Evolutionary conservation across 1,284 basidiomycete genomes (phyloP), one percentile per base, ranked within the genome.

Genomic region (Cystobasidium pallidum): DNA sequence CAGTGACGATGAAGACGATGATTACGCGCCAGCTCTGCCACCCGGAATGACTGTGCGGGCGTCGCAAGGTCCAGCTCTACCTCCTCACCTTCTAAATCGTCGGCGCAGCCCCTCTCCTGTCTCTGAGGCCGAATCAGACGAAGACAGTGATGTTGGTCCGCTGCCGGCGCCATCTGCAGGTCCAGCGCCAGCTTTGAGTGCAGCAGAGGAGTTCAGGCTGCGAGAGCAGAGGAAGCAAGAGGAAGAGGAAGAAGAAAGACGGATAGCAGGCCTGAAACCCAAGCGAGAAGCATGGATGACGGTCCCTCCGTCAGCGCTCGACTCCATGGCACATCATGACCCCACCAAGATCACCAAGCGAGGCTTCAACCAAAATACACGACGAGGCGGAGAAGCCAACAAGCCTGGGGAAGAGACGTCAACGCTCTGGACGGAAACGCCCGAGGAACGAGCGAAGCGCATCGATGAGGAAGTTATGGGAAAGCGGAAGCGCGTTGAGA

Each of bases 231-330:
- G 86, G 62, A 82, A 86, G 36, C 41, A 62, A 19, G 70, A 51
- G 30, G 63, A 75, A 65, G 75, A 64, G 68, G 73, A 68, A 41
- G 76, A 73, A 72, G 89, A 87, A 89, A 90, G 83, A 87, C 86
- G 17, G 82, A 83, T 19, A 88, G 62, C 66, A 89, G 76, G 89
- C 89, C 6, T 90, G 63, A 86, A 86, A 52, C 83, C 86, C 34
- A 84, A 91, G 79, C 86, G 94, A 66, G 91, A 94, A 39, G 92
- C 94, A 80, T 96, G 93, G 93, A 96, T 96, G 94, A 84, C 95
- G 45, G 88, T 90, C 0, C 93, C 93, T 0, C 93, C 94, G 0
- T 87, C 88, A 13, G 86, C 87, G 0, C 88, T 89, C 1, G 89
- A 90, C 74, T 81, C 94, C 17, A 83, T 92, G 15, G 85, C 86